Evolutionary conservation across 306 rosid genomes (phyloP).

Genomic region (Cicer arietinum): DNA sequence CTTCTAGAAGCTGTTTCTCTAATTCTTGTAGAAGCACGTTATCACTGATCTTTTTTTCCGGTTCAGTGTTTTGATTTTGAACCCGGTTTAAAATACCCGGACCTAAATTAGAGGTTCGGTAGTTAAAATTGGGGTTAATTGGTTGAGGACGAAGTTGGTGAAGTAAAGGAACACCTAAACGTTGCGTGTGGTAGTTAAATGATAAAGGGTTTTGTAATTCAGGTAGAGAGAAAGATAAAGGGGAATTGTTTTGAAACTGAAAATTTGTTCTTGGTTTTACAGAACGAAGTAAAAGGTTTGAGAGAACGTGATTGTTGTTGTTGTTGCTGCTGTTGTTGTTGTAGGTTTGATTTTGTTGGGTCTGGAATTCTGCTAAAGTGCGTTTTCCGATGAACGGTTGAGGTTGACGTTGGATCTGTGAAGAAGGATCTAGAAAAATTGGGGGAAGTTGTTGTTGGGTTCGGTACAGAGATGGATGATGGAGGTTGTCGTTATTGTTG

Average conservation of each 20-base stretch:
- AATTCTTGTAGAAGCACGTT: constrained; percentile 65
- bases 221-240: not conserved
- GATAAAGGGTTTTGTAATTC: constrained; percentile 26
- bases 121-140: constrained; percentile 26
- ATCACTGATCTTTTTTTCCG: constrained; percentile 67
- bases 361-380: constrained; percentile 72
- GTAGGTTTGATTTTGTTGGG: constrained; percentile 40
- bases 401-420: constrained; percentile 60
- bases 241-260: constrained; percentile 18
- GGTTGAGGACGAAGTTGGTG: constrained; percentile 69
- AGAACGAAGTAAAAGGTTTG: constrained; percentile 57
- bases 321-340: constrained; percentile 44
- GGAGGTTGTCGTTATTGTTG: constrained; percentile 49
- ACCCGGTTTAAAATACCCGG: not conserved
- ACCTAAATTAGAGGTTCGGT: constrained; percentile 28
- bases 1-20: constrained; percentile 86
- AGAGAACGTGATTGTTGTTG: constrained; percentile 50
- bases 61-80: constrained; percentile 48
- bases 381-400: constrained; percentile 63
- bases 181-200: constrained; percentile 41
- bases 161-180: constrained; percentile 55
- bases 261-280: constrained; percentile 67
- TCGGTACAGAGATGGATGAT: constrained; percentile 57
- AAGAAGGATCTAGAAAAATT: constrained; percentile 59
- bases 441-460: constrained; percentile 62